Conservation (phyloP, 257 asterid genomes). For the Handroanthus guayacan region DNA sequence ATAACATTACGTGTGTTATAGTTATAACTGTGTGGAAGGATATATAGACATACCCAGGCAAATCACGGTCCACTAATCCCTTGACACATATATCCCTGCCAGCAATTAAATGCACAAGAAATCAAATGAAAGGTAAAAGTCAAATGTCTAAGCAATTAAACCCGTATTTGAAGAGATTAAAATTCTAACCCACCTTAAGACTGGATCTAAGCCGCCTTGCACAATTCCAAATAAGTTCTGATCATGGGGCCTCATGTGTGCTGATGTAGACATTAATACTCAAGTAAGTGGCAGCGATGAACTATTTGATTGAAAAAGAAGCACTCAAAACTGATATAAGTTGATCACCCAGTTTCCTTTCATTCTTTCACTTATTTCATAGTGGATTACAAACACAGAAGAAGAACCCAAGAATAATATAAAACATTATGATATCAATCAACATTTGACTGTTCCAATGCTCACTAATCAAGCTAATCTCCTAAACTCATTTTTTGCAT, state of each 20-base stretch:
- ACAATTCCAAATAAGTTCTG: constrained; percentile 98
- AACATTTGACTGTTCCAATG: not conserved
- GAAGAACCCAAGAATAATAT: constrained; percentile 10
- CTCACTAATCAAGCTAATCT: constrained; percentile 8
- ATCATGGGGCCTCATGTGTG: constrained; percentile 90
- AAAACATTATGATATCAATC: constrained; percentile 12
- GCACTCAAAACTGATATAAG: constrained; percentile 24
- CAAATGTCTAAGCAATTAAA: constrained; percentile 1
- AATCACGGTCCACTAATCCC: constrained; percentile 89
- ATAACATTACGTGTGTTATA: constrained; percentile 10
- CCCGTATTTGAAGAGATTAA: constrained; percentile 6
- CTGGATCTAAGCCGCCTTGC: constrained; percentile 99
- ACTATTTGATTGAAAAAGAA: constrained; percentile 24
- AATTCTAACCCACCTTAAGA: constrained; percentile 64
- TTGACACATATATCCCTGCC: constrained; percentile 92
- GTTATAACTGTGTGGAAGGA: not conserved
- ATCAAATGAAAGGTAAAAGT: constrained; percentile 20
- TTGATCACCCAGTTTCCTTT: not conserved
- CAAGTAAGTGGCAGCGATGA: constrained; percentile 13
- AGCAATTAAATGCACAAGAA: constrained; percentile 35
- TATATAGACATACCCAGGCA: constrained; percentile 80
- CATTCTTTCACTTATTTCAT: not conserved
- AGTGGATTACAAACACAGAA: constrained; percentile 12
- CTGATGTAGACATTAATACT: constrained; percentile 54
- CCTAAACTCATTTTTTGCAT: not conserved